Percentiles rank a stretch among this genome's conserved stretches.
Evolutionary conservation across 306 rosid genomes (phyloP).

Genomic region (Acacia crassicarpa): DNA sequence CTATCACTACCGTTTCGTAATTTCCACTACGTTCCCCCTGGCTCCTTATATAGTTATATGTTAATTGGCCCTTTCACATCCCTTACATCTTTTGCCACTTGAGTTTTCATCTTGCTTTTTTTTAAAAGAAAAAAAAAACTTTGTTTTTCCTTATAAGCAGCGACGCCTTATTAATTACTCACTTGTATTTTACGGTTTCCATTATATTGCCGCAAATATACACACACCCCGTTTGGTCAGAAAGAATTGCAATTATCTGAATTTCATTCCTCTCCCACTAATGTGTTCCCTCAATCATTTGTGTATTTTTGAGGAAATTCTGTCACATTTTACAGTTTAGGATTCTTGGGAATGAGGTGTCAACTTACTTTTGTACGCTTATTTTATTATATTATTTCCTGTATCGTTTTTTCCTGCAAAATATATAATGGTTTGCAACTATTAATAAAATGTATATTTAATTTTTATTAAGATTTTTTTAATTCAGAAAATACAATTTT

Average conservation of each 20-base stretch:
- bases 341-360: neutral
- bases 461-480: no score
- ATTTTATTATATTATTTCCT: no score
- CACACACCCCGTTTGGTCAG: neutral
- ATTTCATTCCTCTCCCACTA: neutral
- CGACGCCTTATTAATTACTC: neutral
- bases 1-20: neutral
- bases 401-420: neutral
- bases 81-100: neutral
- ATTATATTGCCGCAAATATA: neutral
- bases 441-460: no score
- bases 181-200: neutral
- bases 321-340: neutral
- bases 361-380: no score
- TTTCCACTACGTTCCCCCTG: neutral
- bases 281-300: neutral
- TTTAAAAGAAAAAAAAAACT: no score
- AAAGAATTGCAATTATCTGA: neutral
- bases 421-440: neutral
- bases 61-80: neutral
- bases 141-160: neutral
- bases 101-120: neutral
- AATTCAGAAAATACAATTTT: no score
- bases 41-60: no score
- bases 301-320: neutral